Percentiles rank a stretch among this genome's conserved stretches.
Evolutionary conservation across 192 early-diverging fungal species (phyloP).

Genomic region (Coemansia sp.): DNA sequence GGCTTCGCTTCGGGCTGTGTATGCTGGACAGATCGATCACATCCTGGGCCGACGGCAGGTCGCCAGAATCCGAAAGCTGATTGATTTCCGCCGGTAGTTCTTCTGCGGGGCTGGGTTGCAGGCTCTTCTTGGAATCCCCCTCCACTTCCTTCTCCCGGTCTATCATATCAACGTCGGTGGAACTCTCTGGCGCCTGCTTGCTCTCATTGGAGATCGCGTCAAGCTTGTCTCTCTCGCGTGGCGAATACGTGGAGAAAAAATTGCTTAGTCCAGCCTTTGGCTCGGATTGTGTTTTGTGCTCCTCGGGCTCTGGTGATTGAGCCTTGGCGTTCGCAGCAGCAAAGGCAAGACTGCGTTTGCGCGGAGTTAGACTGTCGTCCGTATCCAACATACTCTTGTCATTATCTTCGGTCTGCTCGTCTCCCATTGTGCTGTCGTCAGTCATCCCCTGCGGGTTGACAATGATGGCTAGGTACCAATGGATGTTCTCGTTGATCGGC

Average conservation of each 20-base stretch:
- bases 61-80: not conserved
- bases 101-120: not conserved
- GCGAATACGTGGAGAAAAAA: constrained; percentile 5
- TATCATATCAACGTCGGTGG: not conserved
- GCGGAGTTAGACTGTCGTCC: not conserved
- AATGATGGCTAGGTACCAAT: constrained; percentile 90
- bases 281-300: not conserved
- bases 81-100: not conserved
- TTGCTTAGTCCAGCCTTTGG: not conserved
- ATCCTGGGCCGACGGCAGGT: constrained; percentile 4
- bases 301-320: not conserved
- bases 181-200: not conserved
- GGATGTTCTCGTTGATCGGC: constrained; percentile 88
- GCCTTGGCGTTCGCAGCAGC: not conserved
- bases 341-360: not conserved
- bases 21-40: constrained; percentile 18
- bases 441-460: constrained; percentile 66
- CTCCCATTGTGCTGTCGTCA: not conserved
- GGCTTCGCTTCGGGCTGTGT: not conserved
- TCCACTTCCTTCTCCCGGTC: not conserved
- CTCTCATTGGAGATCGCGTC: not conserved
- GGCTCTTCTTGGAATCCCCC: not conserved
- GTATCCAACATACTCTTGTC: not conserved
- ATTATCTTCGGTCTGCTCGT: not conserved
- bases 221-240: not conserved